Conservation (phyloP, 2,329 filamentous ascomycete genomes). For the Sclerotinia spermophila region DNA sequence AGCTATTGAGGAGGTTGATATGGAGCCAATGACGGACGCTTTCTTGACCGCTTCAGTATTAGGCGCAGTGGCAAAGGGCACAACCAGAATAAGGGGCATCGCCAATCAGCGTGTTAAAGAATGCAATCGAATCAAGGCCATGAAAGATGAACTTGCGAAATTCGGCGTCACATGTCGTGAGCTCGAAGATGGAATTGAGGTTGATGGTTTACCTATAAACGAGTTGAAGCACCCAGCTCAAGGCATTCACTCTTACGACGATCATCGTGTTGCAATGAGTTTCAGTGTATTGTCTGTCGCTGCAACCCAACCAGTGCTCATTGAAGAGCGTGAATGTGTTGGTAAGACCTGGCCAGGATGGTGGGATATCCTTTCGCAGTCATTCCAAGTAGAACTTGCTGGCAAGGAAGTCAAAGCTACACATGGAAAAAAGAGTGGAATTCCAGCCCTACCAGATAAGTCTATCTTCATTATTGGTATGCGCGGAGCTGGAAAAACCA, state of each 20-base stretch:
- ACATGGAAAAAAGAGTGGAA: constrained; percentile 40
- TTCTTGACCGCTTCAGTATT: constrained; percentile 94
- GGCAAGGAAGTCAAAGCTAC: constrained; percentile 55
- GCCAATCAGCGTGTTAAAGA: constrained; percentile 98
- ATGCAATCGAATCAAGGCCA: constrained; percentile 92
- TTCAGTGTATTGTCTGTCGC: constrained; percentile 83
- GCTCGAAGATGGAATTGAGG: constrained; percentile 89
- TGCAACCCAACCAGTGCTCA: constrained; percentile 66
- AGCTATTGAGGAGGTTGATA: constrained; percentile 79
- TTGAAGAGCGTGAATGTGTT: constrained; percentile 87
- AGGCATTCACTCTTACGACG: constrained; percentile 89
- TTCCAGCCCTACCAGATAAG: constrained; percentile 44
- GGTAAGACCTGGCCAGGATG: constrained; percentile 99
- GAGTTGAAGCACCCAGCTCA: constrained; percentile 53
- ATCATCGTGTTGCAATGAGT: constrained; percentile 97
- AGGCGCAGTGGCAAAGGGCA: constrained; percentile 79
- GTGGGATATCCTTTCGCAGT: constrained; percentile 85
- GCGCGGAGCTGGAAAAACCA: constrained; percentile 96
- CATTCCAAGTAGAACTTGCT: constrained; percentile 72
- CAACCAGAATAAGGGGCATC: constrained; percentile 86
- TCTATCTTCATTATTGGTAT: constrained; percentile 96
- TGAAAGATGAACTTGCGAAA: constrained; percentile 91
- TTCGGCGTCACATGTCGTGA: constrained; percentile 85
- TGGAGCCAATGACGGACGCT: constrained; percentile 99
- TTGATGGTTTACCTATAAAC: constrained; percentile 51